Conservation (phyloP, 768 basidiomycete genomes). For the Phanerodontia chrysosporium region DNA sequence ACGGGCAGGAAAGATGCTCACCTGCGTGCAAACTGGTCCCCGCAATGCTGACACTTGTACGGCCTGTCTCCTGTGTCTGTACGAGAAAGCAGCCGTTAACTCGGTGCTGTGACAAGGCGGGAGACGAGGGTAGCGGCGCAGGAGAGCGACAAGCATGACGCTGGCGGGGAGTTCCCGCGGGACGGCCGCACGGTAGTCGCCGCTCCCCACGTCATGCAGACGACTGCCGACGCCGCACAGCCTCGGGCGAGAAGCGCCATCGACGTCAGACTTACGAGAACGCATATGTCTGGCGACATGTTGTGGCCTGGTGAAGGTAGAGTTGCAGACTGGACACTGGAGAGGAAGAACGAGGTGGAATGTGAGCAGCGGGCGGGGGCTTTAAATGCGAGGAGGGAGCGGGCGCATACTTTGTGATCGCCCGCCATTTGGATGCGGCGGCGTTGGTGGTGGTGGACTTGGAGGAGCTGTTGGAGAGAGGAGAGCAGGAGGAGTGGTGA, state of each 20-base stretch:
- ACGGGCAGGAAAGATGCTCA: slow-evolving; percentile 29
- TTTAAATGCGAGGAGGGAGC: background rate
- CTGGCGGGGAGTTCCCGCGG: background rate
- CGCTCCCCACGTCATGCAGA: background rate
- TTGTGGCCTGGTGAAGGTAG: slow-evolving; percentile 84
- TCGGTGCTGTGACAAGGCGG: slow-evolving; percentile 9
- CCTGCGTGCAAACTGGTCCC: slow-evolving; percentile 89
- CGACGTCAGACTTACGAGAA: slow-evolving; percentile 59
- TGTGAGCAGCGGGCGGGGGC: slow-evolving; percentile 10
- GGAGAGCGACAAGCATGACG: background rate
- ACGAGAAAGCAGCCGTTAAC: slow-evolving; percentile 1
- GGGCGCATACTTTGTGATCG: slow-evolving; percentile 26
- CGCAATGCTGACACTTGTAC: slow-evolving; percentile 84
- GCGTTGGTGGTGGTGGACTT: slow-evolving; percentile 14
- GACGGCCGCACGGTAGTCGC: background rate
- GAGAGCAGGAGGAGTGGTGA: slow-evolving; percentile 5
- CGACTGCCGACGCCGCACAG: background rate
- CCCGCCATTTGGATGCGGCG: slow-evolving; percentile 25
- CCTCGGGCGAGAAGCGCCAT: background rate
- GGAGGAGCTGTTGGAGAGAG: background rate
- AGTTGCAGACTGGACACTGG: slow-evolving; percentile 79
- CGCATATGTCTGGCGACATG: slow-evolving; percentile 91
- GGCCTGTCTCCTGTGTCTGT: slow-evolving; percentile 86
- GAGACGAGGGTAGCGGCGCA: background rate
- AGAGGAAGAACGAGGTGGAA: background rate